These are phyloP conservation scores for Skeletonema grethae DNA, from an alignment of 108 stramenopile species.

Conservation along the genomic window DNA sequence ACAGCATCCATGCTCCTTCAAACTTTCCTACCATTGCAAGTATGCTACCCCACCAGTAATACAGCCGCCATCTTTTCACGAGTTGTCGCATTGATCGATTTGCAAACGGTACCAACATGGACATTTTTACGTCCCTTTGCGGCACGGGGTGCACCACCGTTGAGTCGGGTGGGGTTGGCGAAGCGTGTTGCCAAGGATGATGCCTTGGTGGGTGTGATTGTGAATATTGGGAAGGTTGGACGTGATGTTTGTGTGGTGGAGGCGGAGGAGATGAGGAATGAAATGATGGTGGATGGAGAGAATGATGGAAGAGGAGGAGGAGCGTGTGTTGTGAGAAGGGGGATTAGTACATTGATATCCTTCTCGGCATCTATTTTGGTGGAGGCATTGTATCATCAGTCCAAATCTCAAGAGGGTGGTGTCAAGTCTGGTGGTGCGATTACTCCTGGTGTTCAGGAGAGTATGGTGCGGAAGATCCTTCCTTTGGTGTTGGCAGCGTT, in stretches of 20 bases:
- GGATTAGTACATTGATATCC: conserved; percentile 48
- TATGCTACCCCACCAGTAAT: conserved; percentile 34
- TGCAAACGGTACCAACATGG: conserved; percentile 54
- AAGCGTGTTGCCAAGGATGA: conserved; percentile 59
- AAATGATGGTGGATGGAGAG: conserved; percentile 2
- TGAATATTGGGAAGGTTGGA: conserved; percentile 38
- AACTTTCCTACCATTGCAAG: conserved; percentile 47
- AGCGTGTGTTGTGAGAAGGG: conserved; percentile 21
- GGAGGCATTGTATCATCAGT: conserved; percentile 63
- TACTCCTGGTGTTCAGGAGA: conserved; percentile 45
- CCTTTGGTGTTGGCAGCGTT: conserved; percentile 56
- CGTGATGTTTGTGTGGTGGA: conserved; percentile 30
- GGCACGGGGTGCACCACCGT: conserved; percentile 27
- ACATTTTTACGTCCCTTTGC: conserved; percentile 69
- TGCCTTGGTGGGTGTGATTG: conserved; percentile 37
- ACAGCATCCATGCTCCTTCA: conserved; percentile 42
- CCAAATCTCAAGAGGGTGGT: conserved; percentile 5
- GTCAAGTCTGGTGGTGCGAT: conserved; percentile 23
- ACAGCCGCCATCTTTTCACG: conserved; percentile 46
- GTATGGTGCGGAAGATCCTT: conserved; percentile 38
- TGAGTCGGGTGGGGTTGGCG: conserved; percentile 49
- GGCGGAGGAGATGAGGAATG: background rate
- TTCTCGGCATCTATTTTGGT: conserved; percentile 69
- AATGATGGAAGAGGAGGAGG: conserved; percentile 1
- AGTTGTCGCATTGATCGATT: conserved; percentile 57